Evolutionary conservation across 192 early-diverging fungal species (phyloP), one percentile per base, ranked within the genome.

Genomic region (Phycomyces blakesleeanus): DNA sequence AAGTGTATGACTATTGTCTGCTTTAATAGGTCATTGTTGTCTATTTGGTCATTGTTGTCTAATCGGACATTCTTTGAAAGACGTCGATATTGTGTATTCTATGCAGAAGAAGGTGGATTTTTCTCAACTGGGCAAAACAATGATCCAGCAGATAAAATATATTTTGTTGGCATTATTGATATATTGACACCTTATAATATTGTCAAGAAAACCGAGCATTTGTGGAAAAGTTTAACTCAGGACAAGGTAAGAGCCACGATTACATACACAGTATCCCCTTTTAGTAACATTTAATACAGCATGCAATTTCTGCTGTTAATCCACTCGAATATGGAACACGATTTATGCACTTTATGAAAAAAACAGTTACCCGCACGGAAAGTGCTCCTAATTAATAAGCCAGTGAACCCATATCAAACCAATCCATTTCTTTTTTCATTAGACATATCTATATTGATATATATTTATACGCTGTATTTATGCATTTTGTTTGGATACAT

Each of bases 151-250:
- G 80, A 86, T 51, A 77, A 88, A 49, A 78, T 96, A 5, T 98
- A 98, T 78, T 96, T 94, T 71, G 80, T 98, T 51, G 94, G 95
- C 6, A 85, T 97, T 59, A 98, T 99, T 56, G 97, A 99, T 66
- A 97, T 99, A 39, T 82, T 99, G 59, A 99, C 97, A 20, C 85
- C 89, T 5, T 99, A 96, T 77, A 91, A 92, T 73, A 70, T 83
- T 51, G 72, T 84, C 44, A 99, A 99, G 75, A 89, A 88, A 63
- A 60, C 88, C 41, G 97, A 99, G 69, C 89, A 92, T 59, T 72
- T 89, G 29, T 93, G 89, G 80, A 99, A 95, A 76, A 76, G 85
- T 16, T 60, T 97, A 38, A 80, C 80, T 11, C 76, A 89, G 60
- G 90, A 96, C 65, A 81, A 81, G 76, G 85, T 83, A 72, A 56